Evolutionary conservation across 768 basidiomycete genomes (phyloP).

Genomic region (Tricholoma saponaceum): DNA sequence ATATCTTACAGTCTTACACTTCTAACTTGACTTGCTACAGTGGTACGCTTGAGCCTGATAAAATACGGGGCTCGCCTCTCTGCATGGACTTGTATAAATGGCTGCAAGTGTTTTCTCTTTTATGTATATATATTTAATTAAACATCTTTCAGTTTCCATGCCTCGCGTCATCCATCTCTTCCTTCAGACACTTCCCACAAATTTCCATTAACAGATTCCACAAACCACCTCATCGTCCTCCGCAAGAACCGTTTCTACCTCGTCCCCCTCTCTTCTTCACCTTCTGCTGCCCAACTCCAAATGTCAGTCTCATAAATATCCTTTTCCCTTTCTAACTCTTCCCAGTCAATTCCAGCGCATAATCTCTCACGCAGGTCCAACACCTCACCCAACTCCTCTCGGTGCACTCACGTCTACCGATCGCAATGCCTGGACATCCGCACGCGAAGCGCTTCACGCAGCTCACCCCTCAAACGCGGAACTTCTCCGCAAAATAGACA

Average conservation of each 20-base stretch:
- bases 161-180: constrained; percentile 78
- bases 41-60: constrained; percentile 84
- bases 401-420: constrained; percentile 89
- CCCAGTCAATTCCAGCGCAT: constrained; percentile 64
- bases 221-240: constrained; percentile 89
- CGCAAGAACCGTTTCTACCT: constrained; percentile 91
- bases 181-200: constrained; percentile 82
- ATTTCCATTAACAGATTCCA: constrained; percentile 55
- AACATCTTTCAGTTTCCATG: constrained; percentile 65
- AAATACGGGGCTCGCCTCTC: constrained; percentile 68
- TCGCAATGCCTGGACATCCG: constrained; percentile 87
- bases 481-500: constrained; percentile 78
- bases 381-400: constrained; percentile 42
- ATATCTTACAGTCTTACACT: no score
- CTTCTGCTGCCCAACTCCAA: background rate
- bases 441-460: constrained; percentile 50
- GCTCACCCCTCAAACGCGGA: constrained; percentile 54
- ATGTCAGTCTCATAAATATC: no score
- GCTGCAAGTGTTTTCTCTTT: constrained; percentile 47
- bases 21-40: constrained; percentile 27
- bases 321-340: background rate
- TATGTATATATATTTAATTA: background rate
- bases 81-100: constrained; percentile 94
- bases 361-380: constrained; percentile 55
- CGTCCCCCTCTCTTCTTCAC: constrained; percentile 43